Evolutionary conservation across 2,329 filamentous ascomycete genomes (phyloP).

Genomic region (Sporothrix pallida): DNA sequence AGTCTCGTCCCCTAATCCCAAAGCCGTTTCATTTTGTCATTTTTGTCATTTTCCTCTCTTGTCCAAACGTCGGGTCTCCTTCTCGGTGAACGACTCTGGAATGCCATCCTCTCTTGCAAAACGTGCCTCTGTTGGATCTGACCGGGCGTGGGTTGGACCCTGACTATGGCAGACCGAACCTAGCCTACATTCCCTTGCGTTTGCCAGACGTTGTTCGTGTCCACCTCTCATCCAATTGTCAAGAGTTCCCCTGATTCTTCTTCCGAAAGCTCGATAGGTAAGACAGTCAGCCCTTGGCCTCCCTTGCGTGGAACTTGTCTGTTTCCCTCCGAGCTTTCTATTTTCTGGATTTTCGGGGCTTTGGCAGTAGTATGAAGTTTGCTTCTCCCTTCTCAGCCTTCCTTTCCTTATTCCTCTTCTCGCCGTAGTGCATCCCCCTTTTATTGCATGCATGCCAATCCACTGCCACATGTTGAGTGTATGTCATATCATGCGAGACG

Average conservation of each 20-base stretch:
- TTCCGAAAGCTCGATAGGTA: too few relatives aligned
- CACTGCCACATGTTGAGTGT: conserved; percentile 6
- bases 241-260: too few relatives aligned
- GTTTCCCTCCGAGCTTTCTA: neutral
- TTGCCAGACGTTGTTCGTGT: neutral
- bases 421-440: neutral
- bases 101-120: neutral
- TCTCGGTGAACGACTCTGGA: neutral
- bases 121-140: neutral
- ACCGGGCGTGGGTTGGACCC: too few relatives aligned
- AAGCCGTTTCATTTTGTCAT: neutral
- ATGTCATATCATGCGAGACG: neutral
- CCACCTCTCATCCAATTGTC: neutral
- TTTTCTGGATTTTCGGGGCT: neutral
- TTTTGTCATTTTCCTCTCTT: neutral
- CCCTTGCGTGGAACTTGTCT: conserved; percentile 11
- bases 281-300: neutral
- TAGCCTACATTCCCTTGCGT: neutral
- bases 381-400: neutral
- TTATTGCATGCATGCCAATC: conserved; percentile 4
- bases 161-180: too few relatives aligned
- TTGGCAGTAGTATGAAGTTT: neutral
- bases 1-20: too few relatives aligned
- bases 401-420: neutral
- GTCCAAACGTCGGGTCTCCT: neutral